Percentiles rank a stretch among this genome's conserved stretches.
phyloP scores from a whole-genome alignment of 345 rosid species.

The Heritiera fomes region DNA sequence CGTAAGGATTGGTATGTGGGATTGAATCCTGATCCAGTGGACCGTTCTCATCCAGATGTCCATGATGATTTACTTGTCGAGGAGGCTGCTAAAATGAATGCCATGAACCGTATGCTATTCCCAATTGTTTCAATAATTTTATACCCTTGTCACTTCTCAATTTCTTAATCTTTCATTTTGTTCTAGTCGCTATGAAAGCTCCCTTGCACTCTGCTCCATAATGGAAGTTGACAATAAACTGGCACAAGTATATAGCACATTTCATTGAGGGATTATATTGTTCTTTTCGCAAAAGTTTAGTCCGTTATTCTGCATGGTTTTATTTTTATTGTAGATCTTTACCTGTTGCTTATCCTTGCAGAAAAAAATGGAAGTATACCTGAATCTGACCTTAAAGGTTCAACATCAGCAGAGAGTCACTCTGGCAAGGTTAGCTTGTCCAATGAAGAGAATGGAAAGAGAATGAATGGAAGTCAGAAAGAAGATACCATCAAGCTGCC shows the following conservation, averaged over 20 bases:
- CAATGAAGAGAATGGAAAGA: slow-evolving; percentile 39
- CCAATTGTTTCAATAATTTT: slow-evolving; percentile 5
- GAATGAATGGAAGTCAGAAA: slow-evolving; percentile 34
- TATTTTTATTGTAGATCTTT: slow-evolving; percentile 20
- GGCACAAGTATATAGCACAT: neutral
- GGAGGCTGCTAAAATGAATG: slow-evolving; percentile 58
- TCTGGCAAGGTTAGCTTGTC: slow-evolving; percentile 33
- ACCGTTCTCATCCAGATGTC: slow-evolving; percentile 94
- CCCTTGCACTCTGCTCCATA: neutral
- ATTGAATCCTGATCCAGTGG: slow-evolving; percentile 82
- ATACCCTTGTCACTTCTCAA: neutral
- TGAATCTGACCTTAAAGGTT: slow-evolving; percentile 40
- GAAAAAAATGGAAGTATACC: slow-evolving; percentile 50
- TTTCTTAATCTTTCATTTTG: neutral
- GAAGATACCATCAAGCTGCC: slow-evolving; percentile 45
- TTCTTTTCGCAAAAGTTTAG: neutral
- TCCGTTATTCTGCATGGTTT: slow-evolving; percentile 13
- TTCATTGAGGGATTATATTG: neutral
- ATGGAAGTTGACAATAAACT: slow-evolving; percentile 1
- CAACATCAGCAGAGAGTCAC: slow-evolving; percentile 38
- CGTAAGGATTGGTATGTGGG: slow-evolving; percentile 92
- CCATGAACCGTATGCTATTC: slow-evolving; percentile 55
- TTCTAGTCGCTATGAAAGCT: slow-evolving; percentile 11
- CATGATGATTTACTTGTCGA: slow-evolving; percentile 64
- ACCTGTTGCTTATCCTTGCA: slow-evolving; percentile 39